Conservation (phyloP, 2,329 filamentous ascomycete genomes). For the Aschersonia sp. region DNA sequence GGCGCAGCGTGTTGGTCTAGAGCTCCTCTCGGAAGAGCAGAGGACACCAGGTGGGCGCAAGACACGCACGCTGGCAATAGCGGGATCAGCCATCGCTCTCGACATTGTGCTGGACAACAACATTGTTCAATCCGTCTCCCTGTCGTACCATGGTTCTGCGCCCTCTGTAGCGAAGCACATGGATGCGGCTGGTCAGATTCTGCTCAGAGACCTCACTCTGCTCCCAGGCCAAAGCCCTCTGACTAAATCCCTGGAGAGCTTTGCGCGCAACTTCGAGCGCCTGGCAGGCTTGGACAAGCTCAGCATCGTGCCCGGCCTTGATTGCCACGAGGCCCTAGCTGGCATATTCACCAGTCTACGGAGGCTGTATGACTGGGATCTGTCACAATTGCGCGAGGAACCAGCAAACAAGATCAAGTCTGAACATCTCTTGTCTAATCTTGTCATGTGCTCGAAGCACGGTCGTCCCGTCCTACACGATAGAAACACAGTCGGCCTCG, state of each 20-base stretch:
- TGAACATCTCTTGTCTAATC: conserved; percentile 34
- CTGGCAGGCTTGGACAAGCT: conserved; percentile 58
- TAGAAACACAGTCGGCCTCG: conserved; percentile 50
- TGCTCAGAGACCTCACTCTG: conserved; percentile 50
- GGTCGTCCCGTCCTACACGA: conserved; percentile 60
- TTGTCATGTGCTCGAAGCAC: conserved; percentile 54
- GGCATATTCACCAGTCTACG: conserved; percentile 58
- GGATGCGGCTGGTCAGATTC: conserved; percentile 47
- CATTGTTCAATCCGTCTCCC: conserved; percentile 44
- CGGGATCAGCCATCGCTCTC: conserved; percentile 43
- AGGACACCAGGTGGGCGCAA: conserved; percentile 31
- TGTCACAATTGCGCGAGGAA: conserved; percentile 39
- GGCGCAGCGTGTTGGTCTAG: conserved; percentile 51
- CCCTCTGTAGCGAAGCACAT: conserved; percentile 45
- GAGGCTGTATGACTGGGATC: conserved; percentile 57
- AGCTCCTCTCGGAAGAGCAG: conserved; percentile 43
- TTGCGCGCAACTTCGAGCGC: conserved; percentile 56
- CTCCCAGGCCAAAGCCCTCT: conserved; percentile 45
- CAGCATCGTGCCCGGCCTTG: conserved; percentile 52
- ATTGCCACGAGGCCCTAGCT: conserved; percentile 63
- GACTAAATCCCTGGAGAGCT: conserved; percentile 55
- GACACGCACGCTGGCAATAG: conserved; percentile 43
- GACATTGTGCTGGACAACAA: conserved; percentile 49
- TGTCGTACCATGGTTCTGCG: conserved; percentile 47
- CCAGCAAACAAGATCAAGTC: conserved; percentile 26